phyloP scores from a whole-genome alignment of 371 early-diverging fungal species.

The Coemansia sp. region DNA sequence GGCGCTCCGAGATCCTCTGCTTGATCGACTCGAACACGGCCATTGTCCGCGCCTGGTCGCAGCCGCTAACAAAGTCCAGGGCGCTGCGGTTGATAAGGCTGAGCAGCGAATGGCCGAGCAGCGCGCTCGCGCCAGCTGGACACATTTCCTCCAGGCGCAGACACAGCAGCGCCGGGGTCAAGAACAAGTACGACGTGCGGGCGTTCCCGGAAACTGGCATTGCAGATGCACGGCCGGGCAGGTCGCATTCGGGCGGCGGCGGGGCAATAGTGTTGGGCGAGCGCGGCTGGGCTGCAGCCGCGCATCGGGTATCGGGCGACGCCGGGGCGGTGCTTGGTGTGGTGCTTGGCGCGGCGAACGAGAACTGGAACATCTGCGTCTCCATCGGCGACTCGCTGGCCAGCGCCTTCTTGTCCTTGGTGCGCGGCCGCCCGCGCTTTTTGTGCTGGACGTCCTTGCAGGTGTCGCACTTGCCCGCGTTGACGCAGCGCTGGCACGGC shows the following conservation, averaged over 20 bases:
- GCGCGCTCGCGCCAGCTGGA: constrained; percentile 1
- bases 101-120: constrained; percentile 43
- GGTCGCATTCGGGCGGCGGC: constrained; percentile 8
- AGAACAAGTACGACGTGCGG: constrained; percentile 31
- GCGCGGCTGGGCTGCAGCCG: constrained; percentile 9
- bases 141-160: constrained; percentile 41
- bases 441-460: constrained; percentile 80
- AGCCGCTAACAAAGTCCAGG: constrained; percentile 39
- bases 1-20: constrained; percentile 11
- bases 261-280: constrained; percentile 11
- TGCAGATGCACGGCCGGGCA: background rate
- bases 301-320: background rate
- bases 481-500: constrained; percentile 76
- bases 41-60: constrained; percentile 19
- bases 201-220: background rate
- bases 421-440: constrained; percentile 77
- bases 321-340: constrained; percentile 5
- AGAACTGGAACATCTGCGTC: constrained; percentile 48
- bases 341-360: constrained; percentile 14
- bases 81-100: constrained; percentile 45
- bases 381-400: constrained; percentile 33
- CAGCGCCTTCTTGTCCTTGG: constrained; percentile 53
- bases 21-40: constrained; percentile 12
- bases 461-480: constrained; percentile 68
- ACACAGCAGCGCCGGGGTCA: constrained; percentile 35